Evolutionary conservation across 257 asterid species (phyloP).

Genomic region (Primulina eburnea): DNA sequence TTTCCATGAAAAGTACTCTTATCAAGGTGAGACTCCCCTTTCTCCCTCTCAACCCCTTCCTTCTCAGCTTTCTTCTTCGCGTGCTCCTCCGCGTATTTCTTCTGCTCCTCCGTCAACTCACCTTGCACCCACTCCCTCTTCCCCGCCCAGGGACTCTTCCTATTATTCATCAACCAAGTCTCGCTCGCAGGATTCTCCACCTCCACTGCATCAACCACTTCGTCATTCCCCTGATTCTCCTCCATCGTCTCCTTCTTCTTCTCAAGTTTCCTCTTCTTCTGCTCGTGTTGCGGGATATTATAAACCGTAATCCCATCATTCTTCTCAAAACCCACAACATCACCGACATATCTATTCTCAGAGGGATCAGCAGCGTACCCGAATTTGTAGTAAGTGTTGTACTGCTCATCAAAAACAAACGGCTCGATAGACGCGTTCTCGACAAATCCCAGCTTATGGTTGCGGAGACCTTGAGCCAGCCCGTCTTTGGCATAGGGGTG

Average conservation of each 20-base stretch:
- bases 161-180: conserved; percentile 80
- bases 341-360: conserved; percentile 66
- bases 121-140: conserved; percentile 71
- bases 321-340: conserved; percentile 54
- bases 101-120: conserved; percentile 92
- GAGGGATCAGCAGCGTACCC: conserved; percentile 98
- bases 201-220: conserved; percentile 43
- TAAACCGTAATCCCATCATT: conserved; percentile 70
- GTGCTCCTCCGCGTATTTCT: conserved; percentile 95
- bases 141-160: conserved; percentile 98
- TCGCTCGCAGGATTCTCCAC: conserved; percentile 77
- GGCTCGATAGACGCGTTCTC: conserved; percentile 76
- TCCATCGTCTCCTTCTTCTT: conserved; percentile 75
- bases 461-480: conserved; percentile 91
- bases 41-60: conserved; percentile 68
- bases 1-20: conserved; percentile 89
- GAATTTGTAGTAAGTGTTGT: conserved; percentile 78
- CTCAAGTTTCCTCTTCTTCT: conserved; percentile 77
- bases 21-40: conserved; percentile 56
- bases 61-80: conserved; percentile 90
- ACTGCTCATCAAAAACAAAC: conserved; percentile 93
- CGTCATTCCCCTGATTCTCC: conserved; percentile 43
- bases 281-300: conserved; percentile 78
- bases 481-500: conserved; percentile 98
- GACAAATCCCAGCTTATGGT: conserved; percentile 92